Conservation (phyloP, 2,329 filamentous ascomycete genomes). For the Trichoderma cornu-damae region DNA sequence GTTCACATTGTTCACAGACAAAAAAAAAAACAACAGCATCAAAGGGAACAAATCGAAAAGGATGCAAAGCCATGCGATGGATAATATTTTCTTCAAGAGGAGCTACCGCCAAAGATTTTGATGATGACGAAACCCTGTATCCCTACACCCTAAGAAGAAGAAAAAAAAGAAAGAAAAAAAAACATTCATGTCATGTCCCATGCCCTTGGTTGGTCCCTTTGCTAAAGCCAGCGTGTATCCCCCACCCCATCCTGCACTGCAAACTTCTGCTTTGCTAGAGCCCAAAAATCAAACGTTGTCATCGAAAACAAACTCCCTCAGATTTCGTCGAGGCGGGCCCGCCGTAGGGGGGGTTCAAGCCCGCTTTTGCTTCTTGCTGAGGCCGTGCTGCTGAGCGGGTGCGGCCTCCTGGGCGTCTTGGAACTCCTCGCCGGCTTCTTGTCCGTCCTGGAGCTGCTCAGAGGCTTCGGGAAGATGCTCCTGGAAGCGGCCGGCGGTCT, state of each 20-base stretch:
- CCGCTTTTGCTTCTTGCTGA: neutral
- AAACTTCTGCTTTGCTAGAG: constrained; percentile 2
- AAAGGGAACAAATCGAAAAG: neutral
- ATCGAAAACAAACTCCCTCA: neutral
- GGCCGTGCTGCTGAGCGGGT: neutral
- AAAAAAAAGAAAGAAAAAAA: no score
- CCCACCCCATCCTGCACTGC: neutral
- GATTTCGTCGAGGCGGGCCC: neutral
- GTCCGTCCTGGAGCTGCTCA: neutral
- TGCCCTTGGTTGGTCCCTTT: neutral
- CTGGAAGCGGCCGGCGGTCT: neutral
- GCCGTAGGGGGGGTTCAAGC: neutral
- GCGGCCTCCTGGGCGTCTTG: neutral
- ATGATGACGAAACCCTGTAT: no score
- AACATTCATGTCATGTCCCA: no score
- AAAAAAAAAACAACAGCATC: neutral
- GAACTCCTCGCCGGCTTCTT: neutral
- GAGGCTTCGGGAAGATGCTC: neutral
- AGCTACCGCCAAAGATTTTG: neutral
- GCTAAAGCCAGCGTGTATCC: neutral
- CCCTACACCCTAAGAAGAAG: neutral
- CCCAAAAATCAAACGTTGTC: neutral
- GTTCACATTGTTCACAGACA: neutral
- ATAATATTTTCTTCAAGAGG: neutral
- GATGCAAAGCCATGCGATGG: neutral